These are phyloP conservation scores for Clonostachys rosea DNA, from an alignment of 2,329 filamentous ascomycete genomes.

Conservation along the genomic window DNA sequence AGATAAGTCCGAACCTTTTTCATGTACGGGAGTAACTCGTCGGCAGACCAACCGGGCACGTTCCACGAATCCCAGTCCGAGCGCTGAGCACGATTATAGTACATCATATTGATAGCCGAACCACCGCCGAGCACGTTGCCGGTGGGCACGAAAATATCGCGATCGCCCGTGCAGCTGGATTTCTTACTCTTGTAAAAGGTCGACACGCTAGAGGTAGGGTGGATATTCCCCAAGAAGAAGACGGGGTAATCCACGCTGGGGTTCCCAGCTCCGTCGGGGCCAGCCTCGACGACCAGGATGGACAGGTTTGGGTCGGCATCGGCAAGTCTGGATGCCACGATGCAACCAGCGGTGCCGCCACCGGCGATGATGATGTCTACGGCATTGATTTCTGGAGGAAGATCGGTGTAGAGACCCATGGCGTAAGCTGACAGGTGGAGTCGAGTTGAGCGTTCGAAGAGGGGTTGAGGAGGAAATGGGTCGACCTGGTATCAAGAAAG, in stretches of 20 bases:
- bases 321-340: constrained; percentile 42
- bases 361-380: constrained; percentile 48
- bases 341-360: constrained; percentile 40
- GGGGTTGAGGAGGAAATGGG: too few relatives aligned
- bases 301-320: constrained; percentile 41
- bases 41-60: constrained; percentile 7
- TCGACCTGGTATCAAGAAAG: too few relatives aligned
- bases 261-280: constrained; percentile 15
- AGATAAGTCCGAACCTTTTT: constrained; percentile 6
- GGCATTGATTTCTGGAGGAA: constrained; percentile 26
- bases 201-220: constrained; percentile 9
- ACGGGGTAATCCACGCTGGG: constrained; percentile 31
- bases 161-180: constrained; percentile 10
- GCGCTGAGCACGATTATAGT: constrained; percentile 18
- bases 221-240: constrained; percentile 16
- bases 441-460: too few relatives aligned
- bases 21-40: constrained; percentile 10
- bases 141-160: constrained; percentile 12
- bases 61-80: constrained; percentile 11
- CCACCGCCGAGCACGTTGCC: constrained; percentile 21
- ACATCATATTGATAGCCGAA: constrained; percentile 24
- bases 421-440: too few relatives aligned
- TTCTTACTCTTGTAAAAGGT: constrained; percentile 15
- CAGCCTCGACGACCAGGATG: constrained; percentile 35
- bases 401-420: constrained; percentile 14